Evolutionary conservation across 352 stramenopile genomes (phyloP).

Genomic region (Phytophthora pistaciae): DNA sequence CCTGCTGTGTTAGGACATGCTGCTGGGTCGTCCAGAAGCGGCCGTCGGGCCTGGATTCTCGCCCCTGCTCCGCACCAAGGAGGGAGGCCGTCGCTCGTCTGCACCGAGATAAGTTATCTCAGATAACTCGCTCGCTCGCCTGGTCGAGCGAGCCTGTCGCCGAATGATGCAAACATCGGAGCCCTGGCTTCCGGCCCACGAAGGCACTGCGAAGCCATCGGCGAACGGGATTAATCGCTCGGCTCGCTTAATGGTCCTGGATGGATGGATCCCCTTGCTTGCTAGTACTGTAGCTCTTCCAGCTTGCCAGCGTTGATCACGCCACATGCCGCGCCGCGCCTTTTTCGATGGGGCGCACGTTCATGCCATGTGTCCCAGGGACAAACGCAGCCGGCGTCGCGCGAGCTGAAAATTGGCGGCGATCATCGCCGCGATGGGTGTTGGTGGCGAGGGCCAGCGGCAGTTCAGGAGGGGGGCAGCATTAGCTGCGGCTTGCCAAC

Average conservation of each 20-base stretch:
- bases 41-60: conserved; percentile 25
- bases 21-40: not conserved
- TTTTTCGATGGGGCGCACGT: conserved; percentile 11
- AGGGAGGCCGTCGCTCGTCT: conserved; percentile 7
- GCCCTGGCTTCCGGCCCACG: not conserved
- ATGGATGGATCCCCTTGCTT: not conserved
- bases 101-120: conserved; percentile 9
- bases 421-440: no score
- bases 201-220: not conserved
- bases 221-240: not conserved
- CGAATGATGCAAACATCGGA: not conserved
- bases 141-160: conserved; percentile 2
- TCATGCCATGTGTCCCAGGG: not conserved
- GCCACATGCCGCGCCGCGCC: not conserved
- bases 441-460: not conserved
- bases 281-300: not conserved
- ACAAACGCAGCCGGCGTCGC: no score
- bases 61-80: conserved; percentile 27
- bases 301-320: conserved; percentile 4
- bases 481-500: conserved; percentile 6
- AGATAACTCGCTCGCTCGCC: conserved; percentile 3
- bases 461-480: not conserved
- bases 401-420: no score
- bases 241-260: not conserved
- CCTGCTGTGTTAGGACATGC: not conserved